Evolutionary conservation across 2,329 filamentous ascomycete species (phyloP), one percentile per base, ranked within the genome.

Genomic region (Bipolaris cookei): DNA sequence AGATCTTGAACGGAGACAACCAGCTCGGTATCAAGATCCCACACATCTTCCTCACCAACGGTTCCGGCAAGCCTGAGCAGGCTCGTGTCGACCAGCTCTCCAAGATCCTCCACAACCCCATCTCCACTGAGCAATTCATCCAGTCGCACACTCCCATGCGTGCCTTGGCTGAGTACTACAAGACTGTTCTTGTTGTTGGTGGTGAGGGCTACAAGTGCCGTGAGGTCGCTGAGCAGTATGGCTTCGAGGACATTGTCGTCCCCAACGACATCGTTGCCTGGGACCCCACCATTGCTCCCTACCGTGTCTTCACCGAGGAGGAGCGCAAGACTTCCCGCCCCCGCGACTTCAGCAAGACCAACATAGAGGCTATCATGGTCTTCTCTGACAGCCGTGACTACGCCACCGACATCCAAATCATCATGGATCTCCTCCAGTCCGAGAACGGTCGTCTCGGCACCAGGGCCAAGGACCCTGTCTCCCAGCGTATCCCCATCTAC

Each of bases 81-180:
- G 82, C 85, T 34, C 87, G 88, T 59, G 85, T 85, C 67, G 81
- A 87, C 56, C 88, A 91, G 76, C 83, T 91, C 16, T 82, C 84
- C 62, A 84, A 85, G 72, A 90, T 91, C 61, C 81, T 91, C 43
- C 77, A 84, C 56, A 83, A 83, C 68, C 86, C 86, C 50, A 85
- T 90, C 75, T 84, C 81, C 49, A 88, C 85, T 35, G 87, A 90
- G 56, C 88, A 91, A 74, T 92, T 91, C 81, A 90, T 91, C 72
- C 88, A 91, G 76, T 88, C 86, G 1, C 88, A 90, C 81, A 91
- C 88, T 3, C 88, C 88, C 65, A 91, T 91, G 89, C 87, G 88
- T 57, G 89, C 89, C 43, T 78, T 91, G 67, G 80, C 88, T 20
- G 88, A 91, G 75, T 91, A 91, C 82, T 91, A 91, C 81, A 84